Base-by-base conservation (phyloP, 2,329 filamentous ascomycete species). In the Aureobasidium sp. region DNA sequence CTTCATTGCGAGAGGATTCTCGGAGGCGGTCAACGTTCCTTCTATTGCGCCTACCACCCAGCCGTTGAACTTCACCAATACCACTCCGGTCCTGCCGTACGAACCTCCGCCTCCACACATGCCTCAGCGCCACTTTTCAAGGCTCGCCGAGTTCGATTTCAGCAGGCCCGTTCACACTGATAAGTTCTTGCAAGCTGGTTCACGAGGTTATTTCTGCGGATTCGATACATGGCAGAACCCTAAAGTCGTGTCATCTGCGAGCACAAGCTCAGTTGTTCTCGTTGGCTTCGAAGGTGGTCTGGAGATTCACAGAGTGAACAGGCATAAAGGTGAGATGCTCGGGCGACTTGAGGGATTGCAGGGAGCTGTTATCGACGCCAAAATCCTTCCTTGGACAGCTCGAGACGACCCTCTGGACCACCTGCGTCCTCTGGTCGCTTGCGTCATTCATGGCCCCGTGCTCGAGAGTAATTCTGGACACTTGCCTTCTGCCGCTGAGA, bases 221-320 rank as follows among this genome's bases (percentile, higher is more conserved):
- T 90, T 95, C 62, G 90, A 95, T 66, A 82, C 76, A 2, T 74
- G 94, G 38, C 66, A 71, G 29, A 70, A 67, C 57, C 68, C 71
- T 3, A 72, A 73, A 6, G 4, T 12, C 7, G 12, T 19, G 3
- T 34, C 35, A 3, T 24, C 48, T 25, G 67, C 72, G 53, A 70
- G 72, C 2, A 72, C 73, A 12, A 67, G 73, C 39, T 74, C 75
- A 21, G 81, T 87, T 22, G 73, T 90, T 39, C 69, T 95, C 4
- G 79, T 88, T 7, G 90, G 90, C 1, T 89, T 84, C 60, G 86
- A 95, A 65, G 88, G 88, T 37, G 84, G 84, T 1, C 65, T 96
- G 45, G 85, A 91, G 58, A 78, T 95, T 14, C 84, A 88, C 59
- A 76, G 81, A 17, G 78, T 94, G 25, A 81, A 83, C 38, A 87